Base-by-base conservation (phyloP, 257 asterid species). In the Galeopsis tetrahit region DNA sequence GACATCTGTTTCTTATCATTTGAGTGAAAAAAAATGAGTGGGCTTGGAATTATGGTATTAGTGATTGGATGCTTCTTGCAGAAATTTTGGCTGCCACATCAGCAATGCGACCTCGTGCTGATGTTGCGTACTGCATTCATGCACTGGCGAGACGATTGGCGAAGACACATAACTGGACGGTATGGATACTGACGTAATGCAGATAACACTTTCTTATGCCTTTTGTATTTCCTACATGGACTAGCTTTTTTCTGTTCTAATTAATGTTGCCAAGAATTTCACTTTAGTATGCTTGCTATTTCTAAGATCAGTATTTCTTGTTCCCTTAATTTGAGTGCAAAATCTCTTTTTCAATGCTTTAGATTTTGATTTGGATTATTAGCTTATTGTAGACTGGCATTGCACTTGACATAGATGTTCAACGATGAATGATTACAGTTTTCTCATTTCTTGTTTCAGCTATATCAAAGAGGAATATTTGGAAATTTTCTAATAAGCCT, bases 91-190 rank as follows among this genome's bases (percentile, higher is more conserved):
- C 79, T 74, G 93, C 87, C 82, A 92, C 99, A 59, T 87, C 98
- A 46, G 91, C 97, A 11, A 55, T 85, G 43, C 95, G 97, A 49
- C 99, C 99, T 69, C 85, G 97, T 66, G 98, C 97, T 74, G 99
- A 95, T 84, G 99, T 95, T 83, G 97, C 97, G 3, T 95, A 92
- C 84, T 92, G 99, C 87, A 81, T 95, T 75, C 97, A 89, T 70
- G 94, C 98, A 49, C 93, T 95, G 78, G 82, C 96, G 34, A 85
- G 97, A 84, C 79, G 99, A 81, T 80, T 95, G 89, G 91, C 90
- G 0, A 95, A 95, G 96, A 95, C 99, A 3, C 98, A 79, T 81
- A 95, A 95, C 64, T 95, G 99, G 99, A 95, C 98, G 96, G 99
- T 92, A 91, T 78, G 84, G 70, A 80, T 65, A 62, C 68, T 67